Evolutionary conservation across 2,329 filamentous ascomycete species (phyloP).

Genomic region (Fusarium heterosporum): DNA sequence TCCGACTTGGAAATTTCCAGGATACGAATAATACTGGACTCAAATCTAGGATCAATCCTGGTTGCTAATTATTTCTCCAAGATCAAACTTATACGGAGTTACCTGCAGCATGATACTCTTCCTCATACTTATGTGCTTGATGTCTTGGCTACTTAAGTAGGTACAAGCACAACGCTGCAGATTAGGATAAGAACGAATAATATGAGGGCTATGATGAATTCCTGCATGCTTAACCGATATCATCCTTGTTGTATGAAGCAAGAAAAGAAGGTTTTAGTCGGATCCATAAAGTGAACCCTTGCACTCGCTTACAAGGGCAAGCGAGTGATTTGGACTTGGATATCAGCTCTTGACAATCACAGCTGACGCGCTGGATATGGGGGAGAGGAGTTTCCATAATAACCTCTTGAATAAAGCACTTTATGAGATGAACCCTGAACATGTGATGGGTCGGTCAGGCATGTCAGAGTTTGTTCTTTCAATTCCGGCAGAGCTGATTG

Average conservation of each 20-base stretch:
- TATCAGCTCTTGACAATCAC: constrained; percentile 26
- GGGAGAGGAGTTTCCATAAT: constrained; percentile 18
- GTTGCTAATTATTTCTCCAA: constrained; percentile 15
- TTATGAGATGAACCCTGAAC: constrained; percentile 10
- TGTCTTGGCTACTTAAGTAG: constrained; percentile 9
- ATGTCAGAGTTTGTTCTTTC: constrained; percentile 25
- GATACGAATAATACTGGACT: constrained; percentile 26
- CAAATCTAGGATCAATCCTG: constrained; percentile 38
- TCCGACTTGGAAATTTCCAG: constrained; percentile 22
- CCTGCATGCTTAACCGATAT: constrained; percentile 3
- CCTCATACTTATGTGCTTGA: constrained; percentile 19
- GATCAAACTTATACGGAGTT: constrained; percentile 18
- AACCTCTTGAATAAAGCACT: constrained; percentile 1
- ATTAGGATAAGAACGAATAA: constrained; percentile 4
- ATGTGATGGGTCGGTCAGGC: constrained; percentile 28
- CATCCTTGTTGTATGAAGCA: constrained; percentile 4
- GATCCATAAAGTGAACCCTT: constrained; percentile 19
- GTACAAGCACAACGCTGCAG: neutral
- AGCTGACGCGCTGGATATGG: constrained; percentile 17
- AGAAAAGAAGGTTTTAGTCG: constrained; percentile 24
- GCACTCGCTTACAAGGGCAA: constrained; percentile 13
- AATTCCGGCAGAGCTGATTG: constrained; percentile 18
- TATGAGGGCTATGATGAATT: constrained; percentile 13
- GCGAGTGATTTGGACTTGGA: constrained; percentile 8
- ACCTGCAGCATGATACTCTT: constrained; percentile 11